Base-by-base conservation (phyloP, 768 basidiomycete genomes). In the Termitomyces sp. region DNA sequence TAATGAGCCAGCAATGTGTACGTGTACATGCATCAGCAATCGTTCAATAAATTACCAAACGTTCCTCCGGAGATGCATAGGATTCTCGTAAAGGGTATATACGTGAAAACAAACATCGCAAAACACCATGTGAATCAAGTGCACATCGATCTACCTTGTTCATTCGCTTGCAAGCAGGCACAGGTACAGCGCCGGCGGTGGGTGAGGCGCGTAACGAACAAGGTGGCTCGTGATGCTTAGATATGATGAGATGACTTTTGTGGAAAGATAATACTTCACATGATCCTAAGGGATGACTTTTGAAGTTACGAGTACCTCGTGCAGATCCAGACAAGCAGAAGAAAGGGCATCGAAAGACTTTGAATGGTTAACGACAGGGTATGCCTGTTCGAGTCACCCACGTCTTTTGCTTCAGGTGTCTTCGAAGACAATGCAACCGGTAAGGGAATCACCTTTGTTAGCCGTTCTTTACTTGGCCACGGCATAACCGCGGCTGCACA, bases 151-250 rank as follows among this genome's bases (percentile, higher is more conserved):
- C 12, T 33, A 36, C 35, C 42, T 61, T 59, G 46, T 51, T 51
- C 51, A 43, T 53, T 63, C 60, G 63, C 56, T 59, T 64, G 59
- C 58, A 40, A 24, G 49, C 60, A 64, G 63, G 63, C 61, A 64
- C 63, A 63, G 62, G 62, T 57, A 60, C 59, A 49, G 45, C 51
- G 28, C 53, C 61, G 50, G 49, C 49, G 45, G 49, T 42, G 38
- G 50, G 26, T 44, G 58, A 45, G 46, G 32, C 28, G 53, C 53
- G 33, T 48, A 51, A 28, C 48, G 38, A 54, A 49, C 4, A 43
- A 55, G 48, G 26, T 28, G 46, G 53, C 53, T 61, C 46, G 32
- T 55, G 42, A 51, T 50, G 30, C 14, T 22, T 20, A 33, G 13
- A 36, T 36, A 51, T 51, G 49, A 35, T 50, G 30, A 35, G 22